phyloP scores from a whole-genome alignment of 2,329 filamentous ascomycete genomes.

The Exophiala xenobiotica region DNA sequence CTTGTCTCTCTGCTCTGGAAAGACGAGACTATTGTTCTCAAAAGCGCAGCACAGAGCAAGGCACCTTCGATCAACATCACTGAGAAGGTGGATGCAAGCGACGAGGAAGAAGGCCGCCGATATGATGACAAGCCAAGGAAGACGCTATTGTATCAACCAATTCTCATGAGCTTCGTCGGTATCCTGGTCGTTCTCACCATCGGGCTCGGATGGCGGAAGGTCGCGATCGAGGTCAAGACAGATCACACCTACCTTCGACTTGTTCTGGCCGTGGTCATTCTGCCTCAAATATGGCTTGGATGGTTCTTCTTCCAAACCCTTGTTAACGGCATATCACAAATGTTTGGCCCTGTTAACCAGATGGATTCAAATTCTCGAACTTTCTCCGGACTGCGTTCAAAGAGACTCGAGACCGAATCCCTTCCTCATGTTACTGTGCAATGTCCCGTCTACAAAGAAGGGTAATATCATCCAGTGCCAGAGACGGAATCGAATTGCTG shows the following conservation, averaged over 20 bases:
- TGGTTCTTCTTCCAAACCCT: conserved; percentile 51
- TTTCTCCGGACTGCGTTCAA: conserved; percentile 46
- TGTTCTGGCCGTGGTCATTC: conserved; percentile 53
- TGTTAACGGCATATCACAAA: conserved; percentile 41
- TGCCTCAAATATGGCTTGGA: conserved; percentile 60
- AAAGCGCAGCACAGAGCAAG: conserved; percentile 18
- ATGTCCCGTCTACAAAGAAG: conserved; percentile 86
- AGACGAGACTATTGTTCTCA: conserved; percentile 38
- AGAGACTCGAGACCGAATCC: conserved; percentile 33
- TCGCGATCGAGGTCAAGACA: conserved; percentile 56
- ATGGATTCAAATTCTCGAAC: conserved; percentile 47
- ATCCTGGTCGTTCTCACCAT: conserved; percentile 54
- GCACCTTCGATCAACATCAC: conserved; percentile 7
- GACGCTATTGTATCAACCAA: conserved; percentile 48
- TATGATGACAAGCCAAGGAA: conserved; percentile 33
- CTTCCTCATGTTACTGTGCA: conserved; percentile 67
- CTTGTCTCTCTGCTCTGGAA: conserved; percentile 35
- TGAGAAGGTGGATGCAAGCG: neutral
- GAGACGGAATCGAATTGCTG: neutral
- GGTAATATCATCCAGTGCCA: conserved; percentile 37
- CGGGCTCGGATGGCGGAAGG: conserved; percentile 55
- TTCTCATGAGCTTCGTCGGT: conserved; percentile 55
- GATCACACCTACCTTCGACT: conserved; percentile 58
- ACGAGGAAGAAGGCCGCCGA: neutral
- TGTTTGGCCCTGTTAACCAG: conserved; percentile 46